phyloP scores from a whole-genome alignment of 495 filamentous ascomycete genomes.

The Neurospora pannonica region DNA sequence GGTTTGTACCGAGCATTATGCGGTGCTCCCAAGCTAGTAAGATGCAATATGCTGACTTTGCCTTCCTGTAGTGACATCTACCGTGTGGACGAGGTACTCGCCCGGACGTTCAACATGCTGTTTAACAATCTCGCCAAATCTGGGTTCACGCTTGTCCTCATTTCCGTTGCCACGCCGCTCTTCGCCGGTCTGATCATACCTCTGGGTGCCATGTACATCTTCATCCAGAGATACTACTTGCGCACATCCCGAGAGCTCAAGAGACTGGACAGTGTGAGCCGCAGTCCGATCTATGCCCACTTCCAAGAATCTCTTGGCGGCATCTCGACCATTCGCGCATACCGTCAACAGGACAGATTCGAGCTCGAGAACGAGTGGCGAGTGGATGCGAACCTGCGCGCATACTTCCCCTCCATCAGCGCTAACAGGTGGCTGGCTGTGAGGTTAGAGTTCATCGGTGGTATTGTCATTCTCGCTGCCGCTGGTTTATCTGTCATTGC shows the following conservation, averaged over 20 bases:
- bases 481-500: constrained; percentile 77
- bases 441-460: constrained; percentile 92
- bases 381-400: constrained; percentile 88
- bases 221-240: constrained; percentile 95
- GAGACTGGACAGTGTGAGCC: constrained; percentile 86
- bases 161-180: constrained; percentile 68
- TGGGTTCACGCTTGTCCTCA: constrained; percentile 77
- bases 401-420: constrained; percentile 94
- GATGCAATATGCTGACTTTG: constrained; percentile 18
- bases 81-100: constrained; percentile 88
- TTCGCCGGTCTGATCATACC: constrained; percentile 78
- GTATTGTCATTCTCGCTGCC: constrained; percentile 81
- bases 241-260: constrained; percentile 94
- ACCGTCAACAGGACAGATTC: constrained; percentile 80
- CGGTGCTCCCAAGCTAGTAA: neutral
- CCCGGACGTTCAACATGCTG: constrained; percentile 85
- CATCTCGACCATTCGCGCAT: constrained; percentile 95
- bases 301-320: constrained; percentile 97
- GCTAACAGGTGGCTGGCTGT: constrained; percentile 96
- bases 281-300: constrained; percentile 94
- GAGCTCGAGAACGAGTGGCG: constrained; percentile 94
- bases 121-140: constrained; percentile 84
- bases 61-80: constrained; percentile 71
- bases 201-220: constrained; percentile 72
- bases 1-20: constrained; percentile 4